A percentile compares a stretch with the other conserved stretches of the same genome.
phyloP scores from a whole-genome alignment of 495 filamentous ascomycete species.

The Bombardia bombarda region DNA sequence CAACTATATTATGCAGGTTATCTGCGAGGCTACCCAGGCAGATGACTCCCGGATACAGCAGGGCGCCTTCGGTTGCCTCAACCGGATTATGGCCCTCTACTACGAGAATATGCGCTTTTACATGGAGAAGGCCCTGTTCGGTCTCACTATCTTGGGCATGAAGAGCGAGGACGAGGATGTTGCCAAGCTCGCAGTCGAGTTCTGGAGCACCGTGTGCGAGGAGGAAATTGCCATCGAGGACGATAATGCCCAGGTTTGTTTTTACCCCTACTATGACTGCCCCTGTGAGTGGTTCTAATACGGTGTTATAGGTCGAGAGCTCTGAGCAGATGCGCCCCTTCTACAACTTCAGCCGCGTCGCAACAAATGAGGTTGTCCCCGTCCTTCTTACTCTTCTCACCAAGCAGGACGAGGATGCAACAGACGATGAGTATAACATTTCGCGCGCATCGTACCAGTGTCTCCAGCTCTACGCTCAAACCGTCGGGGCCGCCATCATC shows the following conservation, averaged over 20 bases:
- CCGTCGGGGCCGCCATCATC: conserved; percentile 73
- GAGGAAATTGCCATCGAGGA: conserved; percentile 97
- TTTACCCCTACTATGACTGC: conserved; percentile 15
- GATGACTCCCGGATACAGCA: conserved; percentile 84
- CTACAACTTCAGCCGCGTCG: conserved; percentile 86
- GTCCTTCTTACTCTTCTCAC: conserved; percentile 83
- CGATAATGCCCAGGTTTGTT: conserved; percentile 80
- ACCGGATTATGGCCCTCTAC: conserved; percentile 95
- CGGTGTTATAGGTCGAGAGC: conserved; percentile 67
- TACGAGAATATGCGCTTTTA: conserved; percentile 99
- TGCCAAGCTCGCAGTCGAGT: conserved; percentile 93
- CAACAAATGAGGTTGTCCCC: conserved; percentile 85
- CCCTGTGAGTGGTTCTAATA: no score
- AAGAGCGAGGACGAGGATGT: conserved; percentile 96
- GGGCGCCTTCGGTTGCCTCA: conserved; percentile 91
- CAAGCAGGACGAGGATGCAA: conserved; percentile 94
- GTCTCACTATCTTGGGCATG: conserved; percentile 98
- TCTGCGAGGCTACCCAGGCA: conserved; percentile 96
- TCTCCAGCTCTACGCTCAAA: conserved; percentile 88
- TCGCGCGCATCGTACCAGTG: conserved; percentile 95
- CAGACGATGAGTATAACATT: conserved; percentile 94
- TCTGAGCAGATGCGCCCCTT: conserved; percentile 73
- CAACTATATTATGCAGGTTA: conserved; percentile 99
- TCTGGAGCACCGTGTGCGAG: conserved; percentile 99
- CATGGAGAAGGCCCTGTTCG: conserved; percentile 99